Evolutionary conservation across 106 monocot genomes (phyloP).

Genomic region (Gastrodia elata): DNA sequence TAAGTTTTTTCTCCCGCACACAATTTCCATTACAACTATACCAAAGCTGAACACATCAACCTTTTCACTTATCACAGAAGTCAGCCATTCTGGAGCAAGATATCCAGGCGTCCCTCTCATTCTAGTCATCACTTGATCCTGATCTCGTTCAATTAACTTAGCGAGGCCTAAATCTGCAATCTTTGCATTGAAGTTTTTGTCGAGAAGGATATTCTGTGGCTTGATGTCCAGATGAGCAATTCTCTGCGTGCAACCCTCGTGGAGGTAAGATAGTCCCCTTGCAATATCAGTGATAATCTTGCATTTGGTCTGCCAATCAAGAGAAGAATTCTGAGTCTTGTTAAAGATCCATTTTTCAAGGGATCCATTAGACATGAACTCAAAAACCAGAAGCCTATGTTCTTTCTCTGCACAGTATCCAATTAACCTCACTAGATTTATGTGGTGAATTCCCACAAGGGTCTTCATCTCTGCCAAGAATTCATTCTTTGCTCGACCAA

Average conservation of each 20-base stretch:
- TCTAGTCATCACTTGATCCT: conserved; percentile 13
- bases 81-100: conserved; percentile 18
- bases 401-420: conserved; percentile 9
- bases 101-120: conserved; percentile 24
- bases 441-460: conserved; percentile 25
- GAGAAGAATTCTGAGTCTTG: not conserved
- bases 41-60: conserved; percentile 15
- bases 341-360: conserved; percentile 35
- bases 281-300: conserved; percentile 16
- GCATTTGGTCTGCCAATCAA: conserved; percentile 9
- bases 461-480: conserved; percentile 18
- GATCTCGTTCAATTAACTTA: conserved; percentile 14
- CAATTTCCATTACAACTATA: conserved; percentile 4
- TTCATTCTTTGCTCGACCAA: conserved; percentile 8
- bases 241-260: conserved; percentile 15
- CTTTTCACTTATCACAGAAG: conserved; percentile 9
- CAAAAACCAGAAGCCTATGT: conserved; percentile 19
- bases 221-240: conserved; percentile 22
- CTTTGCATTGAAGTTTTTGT: conserved; percentile 13
- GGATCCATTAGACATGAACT: conserved; percentile 24
- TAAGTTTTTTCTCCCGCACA: conserved; percentile 7
- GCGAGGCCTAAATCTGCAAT: conserved; percentile 16
- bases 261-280: conserved; percentile 17
- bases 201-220: conserved; percentile 20
- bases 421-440: conserved; percentile 21